phyloP scores from a whole-genome alignment of 768 basidiomycete species.

The Suillus subalutaceus region DNA sequence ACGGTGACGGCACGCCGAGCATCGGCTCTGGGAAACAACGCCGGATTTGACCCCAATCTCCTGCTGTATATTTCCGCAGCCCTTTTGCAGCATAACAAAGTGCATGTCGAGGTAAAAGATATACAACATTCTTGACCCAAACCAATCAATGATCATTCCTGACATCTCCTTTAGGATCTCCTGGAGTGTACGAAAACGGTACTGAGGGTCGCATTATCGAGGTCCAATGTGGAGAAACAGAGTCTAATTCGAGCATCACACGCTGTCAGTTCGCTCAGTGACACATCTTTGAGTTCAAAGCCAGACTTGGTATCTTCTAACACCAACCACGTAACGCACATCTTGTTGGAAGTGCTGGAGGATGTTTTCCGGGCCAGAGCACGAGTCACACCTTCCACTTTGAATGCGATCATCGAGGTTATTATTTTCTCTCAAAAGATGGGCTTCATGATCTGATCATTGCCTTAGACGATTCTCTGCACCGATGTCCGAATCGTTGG shows the following conservation, averaged over 20 bases:
- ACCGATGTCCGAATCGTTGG: slow-evolving; percentile 30
- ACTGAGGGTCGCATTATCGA: slow-evolving; percentile 54
- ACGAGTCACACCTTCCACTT: slow-evolving; percentile 49
- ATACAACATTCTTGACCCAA: background rate
- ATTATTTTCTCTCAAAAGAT: slow-evolving; percentile 9
- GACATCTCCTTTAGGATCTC: slow-evolving; percentile 52
- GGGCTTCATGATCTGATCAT: slow-evolving; percentile 10
- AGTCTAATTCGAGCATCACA: slow-evolving; percentile 22
- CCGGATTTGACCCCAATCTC: slow-evolving; percentile 53
- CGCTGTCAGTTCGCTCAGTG: slow-evolving; percentile 47
- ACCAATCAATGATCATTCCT: slow-evolving; percentile 1
- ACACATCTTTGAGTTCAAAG: slow-evolving; percentile 30
- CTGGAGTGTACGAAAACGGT: slow-evolving; percentile 59
- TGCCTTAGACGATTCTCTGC: slow-evolving; percentile 32
- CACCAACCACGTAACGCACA: slow-evolving; percentile 34
- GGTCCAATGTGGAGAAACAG: slow-evolving; percentile 37
- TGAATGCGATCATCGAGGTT: slow-evolving; percentile 60
- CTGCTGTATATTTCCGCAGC: slow-evolving; percentile 52
- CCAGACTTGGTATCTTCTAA: background rate
- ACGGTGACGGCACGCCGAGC: slow-evolving; percentile 52
- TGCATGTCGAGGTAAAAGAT: slow-evolving; percentile 52
- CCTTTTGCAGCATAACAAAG: slow-evolving; percentile 63
- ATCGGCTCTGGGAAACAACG: slow-evolving; percentile 10
- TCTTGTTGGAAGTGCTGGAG: slow-evolving; percentile 53
- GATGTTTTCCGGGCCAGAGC: slow-evolving; percentile 59